Conservation (phyloP, 106 monocot genomes). For the Dendrobium huoshanense region DNA sequence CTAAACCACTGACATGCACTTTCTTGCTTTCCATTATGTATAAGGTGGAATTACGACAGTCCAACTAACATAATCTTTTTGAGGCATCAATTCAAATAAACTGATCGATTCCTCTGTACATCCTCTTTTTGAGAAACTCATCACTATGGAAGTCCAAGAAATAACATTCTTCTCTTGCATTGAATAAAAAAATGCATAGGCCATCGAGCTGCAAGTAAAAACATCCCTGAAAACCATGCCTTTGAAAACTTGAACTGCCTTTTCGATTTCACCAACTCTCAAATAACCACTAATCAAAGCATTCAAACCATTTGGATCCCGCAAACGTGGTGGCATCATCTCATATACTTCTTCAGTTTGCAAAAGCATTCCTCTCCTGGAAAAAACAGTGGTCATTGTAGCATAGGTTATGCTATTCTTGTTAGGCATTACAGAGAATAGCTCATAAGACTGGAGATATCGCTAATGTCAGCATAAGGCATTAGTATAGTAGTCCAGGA, state of each 20-base stretch:
- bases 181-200: conserved; percentile 27
- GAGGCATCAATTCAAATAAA: conserved; percentile 47
- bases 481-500: conserved; percentile 76
- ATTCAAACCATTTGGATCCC: conserved; percentile 53
- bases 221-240: conserved; percentile 37
- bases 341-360: conserved; percentile 36
- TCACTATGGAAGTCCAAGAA: conserved; percentile 56
- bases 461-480: conserved; percentile 37
- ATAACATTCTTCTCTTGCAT: conserved; percentile 54
- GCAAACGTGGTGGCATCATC: conserved; percentile 35
- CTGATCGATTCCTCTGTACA: conserved; percentile 24
- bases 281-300: conserved; percentile 49
- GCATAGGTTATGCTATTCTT: conserved; percentile 37
- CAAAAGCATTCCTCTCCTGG: conserved; percentile 28
- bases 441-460: conserved; percentile 22
- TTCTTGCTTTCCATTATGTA: conserved; percentile 27
- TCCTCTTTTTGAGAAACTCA: conserved; percentile 43
- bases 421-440: conserved; percentile 32
- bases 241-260: conserved; percentile 28
- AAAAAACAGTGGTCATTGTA: conserved; percentile 44
- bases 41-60: conserved; percentile 44
- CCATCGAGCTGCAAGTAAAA: conserved; percentile 52
- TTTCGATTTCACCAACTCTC: conserved; percentile 24
- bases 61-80: conserved; percentile 57
- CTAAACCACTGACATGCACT: conserved; percentile 39